Base-by-base conservation (phyloP, 169 alveolate species). In the Babesia microti region DNA sequence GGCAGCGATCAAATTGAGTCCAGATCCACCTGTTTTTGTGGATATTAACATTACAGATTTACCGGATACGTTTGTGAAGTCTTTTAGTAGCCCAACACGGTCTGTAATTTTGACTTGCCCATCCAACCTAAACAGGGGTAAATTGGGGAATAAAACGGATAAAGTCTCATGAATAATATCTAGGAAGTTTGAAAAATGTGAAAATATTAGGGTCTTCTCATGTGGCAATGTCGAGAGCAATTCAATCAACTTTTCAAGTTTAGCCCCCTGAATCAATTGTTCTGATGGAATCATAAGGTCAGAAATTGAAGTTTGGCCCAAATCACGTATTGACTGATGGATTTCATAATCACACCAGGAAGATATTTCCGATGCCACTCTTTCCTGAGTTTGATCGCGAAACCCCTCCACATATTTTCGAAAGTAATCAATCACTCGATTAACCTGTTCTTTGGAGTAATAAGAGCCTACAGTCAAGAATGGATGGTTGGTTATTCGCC, bases 1-100 rank as follows among this genome's bases (percentile, higher is more conserved):
- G n/a, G 98, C 98, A 1, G 95, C 88, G 46, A 95, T 84, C 15
- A 95, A 83, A 75, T 95, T 94, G 15, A 95, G 83, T 6, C 99
- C 99, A n/a, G 84, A 86, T 0, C 99, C 99, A 0, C 98, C 99
- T 0, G 98, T 99, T 51, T 97, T 86, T 1, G 98, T 94, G 27
- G 97, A 86, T 17, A 95, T 81, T 4, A 95, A 81, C 65, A 95
- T 85, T n/a, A 93, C 78, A 47, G 89, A 72, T 41, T 85, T 78
- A n/a, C 78, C 88, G 7, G 86, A 79, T 39, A 79, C 76, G 42
- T 51, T 72, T 44, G 71, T 74, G 41, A 65, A 65, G 1, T 14
- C 15, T 9, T 65, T 46, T 3, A 67, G 47, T 9, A 52, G 29
- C 12, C 41, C 59, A 14, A 45, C 32, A 12, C 68, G 33, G 0